Evolutionary conservation across 2,329 filamentous ascomycete species (phyloP).

Genomic region (Phialophora chinensis): DNA sequence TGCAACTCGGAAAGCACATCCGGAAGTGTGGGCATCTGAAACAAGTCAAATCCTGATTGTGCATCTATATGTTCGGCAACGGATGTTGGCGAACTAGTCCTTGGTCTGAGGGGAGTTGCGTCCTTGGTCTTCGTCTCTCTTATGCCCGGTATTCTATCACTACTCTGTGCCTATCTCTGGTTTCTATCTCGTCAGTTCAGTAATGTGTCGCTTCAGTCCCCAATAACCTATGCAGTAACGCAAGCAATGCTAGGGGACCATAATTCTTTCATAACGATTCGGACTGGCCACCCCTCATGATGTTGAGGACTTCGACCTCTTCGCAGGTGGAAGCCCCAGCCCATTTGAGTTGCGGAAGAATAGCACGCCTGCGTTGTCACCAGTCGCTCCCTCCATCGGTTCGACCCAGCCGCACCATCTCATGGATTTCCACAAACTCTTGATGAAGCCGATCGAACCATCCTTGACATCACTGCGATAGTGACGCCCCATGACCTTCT

Average conservation of each 20-base stretch:
- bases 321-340: slow-evolving; percentile 66
- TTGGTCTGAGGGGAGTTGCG: neutral
- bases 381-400: slow-evolving; percentile 79
- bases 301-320: slow-evolving; percentile 19
- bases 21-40: slow-evolving; percentile 1
- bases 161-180: neutral
- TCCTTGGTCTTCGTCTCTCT: neutral
- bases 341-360: slow-evolving; percentile 97
- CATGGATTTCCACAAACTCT: slow-evolving; percentile 78
- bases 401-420: slow-evolving; percentile 98
- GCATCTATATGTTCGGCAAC: neutral
- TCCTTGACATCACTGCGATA: slow-evolving; percentile 83
- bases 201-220: slow-evolving; percentile 3
- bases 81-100: neutral
- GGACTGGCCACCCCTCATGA: slow-evolving; percentile 11
- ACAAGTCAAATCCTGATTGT: neutral
- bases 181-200: neutral
- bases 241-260: neutral
- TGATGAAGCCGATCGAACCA: slow-evolving; percentile 82
- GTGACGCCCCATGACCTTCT: slow-evolving; percentile 91
- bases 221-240: slow-evolving; percentile 5
- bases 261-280: neutral
- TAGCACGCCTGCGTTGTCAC: slow-evolving; percentile 80
- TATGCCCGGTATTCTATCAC: neutral
- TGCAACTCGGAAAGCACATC: neutral